Evolutionary conservation across 2,329 filamentous ascomycete species (phyloP).

Genomic region (Coleophoma crateriformis): DNA sequence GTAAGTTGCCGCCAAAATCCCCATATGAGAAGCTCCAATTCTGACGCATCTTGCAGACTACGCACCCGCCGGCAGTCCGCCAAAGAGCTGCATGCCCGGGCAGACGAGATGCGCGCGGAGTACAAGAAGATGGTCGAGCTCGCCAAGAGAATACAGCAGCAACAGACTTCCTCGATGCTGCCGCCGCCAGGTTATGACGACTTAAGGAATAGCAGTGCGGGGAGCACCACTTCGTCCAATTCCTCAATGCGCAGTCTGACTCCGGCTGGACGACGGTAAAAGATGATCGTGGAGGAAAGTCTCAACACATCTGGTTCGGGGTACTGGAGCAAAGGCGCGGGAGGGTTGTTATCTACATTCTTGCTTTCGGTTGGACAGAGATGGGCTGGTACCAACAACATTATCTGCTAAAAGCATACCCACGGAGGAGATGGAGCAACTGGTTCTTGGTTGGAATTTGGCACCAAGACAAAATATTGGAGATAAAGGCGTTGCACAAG

Average conservation of each 20-base stretch:
- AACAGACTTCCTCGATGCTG: neutral
- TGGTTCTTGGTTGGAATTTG: too few relatives aligned
- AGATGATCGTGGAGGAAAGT: too few relatives aligned
- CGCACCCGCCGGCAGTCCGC: conserved; percentile 11
- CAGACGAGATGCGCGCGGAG: conserved; percentile 48
- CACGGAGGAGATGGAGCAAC: too few relatives aligned
- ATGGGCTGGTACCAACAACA: too few relatives aligned
- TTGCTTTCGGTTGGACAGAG: too few relatives aligned
- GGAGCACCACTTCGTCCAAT: neutral
- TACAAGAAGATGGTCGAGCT: conserved; percentile 39
- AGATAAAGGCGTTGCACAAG: too few relatives aligned
- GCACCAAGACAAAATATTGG: too few relatives aligned
- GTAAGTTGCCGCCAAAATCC: neutral
- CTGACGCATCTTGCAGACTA: conserved; percentile 1
- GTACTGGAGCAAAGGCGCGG: too few relatives aligned
- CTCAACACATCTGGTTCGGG: too few relatives aligned
- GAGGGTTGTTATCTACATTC: too few relatives aligned
- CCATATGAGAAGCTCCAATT: neutral
- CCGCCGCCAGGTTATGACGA: conserved; percentile 5
- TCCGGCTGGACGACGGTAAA: too few relatives aligned
- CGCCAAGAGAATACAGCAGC: conserved; percentile 33
- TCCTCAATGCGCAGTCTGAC: neutral
- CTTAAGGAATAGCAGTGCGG: neutral
- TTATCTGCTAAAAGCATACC: too few relatives aligned
- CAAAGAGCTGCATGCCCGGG: conserved; percentile 35